Evolutionary conservation across 768 basidiomycete genomes (phyloP), one percentile per base, ranked within the genome.

Genomic region (Exsudoporus frostii): DNA sequence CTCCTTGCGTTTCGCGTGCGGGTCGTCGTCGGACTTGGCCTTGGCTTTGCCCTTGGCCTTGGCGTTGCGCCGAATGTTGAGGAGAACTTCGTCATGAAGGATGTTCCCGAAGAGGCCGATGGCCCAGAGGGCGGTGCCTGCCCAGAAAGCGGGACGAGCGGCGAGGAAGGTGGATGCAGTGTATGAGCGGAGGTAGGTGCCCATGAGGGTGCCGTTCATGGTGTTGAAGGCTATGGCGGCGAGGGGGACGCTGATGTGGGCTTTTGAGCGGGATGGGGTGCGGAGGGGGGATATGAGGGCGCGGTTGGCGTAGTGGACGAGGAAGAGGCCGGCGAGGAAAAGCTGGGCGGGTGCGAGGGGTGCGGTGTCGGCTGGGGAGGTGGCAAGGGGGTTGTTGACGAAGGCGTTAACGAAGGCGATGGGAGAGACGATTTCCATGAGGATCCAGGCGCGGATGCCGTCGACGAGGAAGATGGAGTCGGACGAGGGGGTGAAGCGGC

Each of bases 21-120:
- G 48, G 61, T 65, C 30, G 53, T 56, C 62, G 46, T 72, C 64
- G 1, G 58, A 65, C 50, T 65, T 71, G 46, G 52, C 50, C 51
- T 59, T 70, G 41, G 52, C 49, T 54, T 61, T 69, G 5, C 71
- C 72, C 52, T 71, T 72, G 10, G 65, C 68, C 60, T 57, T 70
- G 7, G 85, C 82, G 33, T 82, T 83, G 56, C 88, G 80, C 7
- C 93, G 83, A 48, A 98, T 82, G 61, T 87, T 76, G 64, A 92
- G 77, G 9, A 98, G 82, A 27, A 98, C 78, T 67, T 97, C 94
- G 71, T 98, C 96, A 69, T 97, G 94, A 32, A 80, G 74, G 30
- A 97, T 74, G 70, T 98, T 98, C 0, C 92, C 90, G 0, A 65
- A 71, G 39, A 94, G 78, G 0, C 96, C 96, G 0, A 73, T 32